These are phyloP conservation scores for Termitomyces sp. DNA, from an alignment of 768 basidiomycete genomes.

Conservation along the genomic window DNA sequence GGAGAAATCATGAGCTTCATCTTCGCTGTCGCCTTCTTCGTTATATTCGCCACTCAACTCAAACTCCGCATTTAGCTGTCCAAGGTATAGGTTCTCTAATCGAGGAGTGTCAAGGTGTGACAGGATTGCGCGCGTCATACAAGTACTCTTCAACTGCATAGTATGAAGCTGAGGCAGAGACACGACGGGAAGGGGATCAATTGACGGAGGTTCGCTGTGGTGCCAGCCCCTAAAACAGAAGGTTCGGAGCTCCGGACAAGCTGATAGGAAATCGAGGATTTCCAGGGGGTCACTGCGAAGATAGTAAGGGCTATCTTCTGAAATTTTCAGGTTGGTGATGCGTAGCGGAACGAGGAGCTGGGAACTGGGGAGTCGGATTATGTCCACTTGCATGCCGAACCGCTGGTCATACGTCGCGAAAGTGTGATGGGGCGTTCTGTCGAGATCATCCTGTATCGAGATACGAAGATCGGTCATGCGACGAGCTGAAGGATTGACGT, in stretches of 20 bases:
- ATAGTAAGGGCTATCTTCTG: constrained; percentile 35
- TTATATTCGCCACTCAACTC: constrained; percentile 26
- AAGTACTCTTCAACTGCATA: constrained; percentile 52
- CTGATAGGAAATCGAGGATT: constrained; percentile 54
- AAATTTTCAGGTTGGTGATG: constrained; percentile 54
- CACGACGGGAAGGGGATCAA: constrained; percentile 33
- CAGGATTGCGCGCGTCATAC: constrained; percentile 58
- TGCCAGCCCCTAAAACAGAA: constrained; percentile 53
- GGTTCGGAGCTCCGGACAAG: constrained; percentile 55
- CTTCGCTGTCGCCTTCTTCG: constrained; percentile 69
- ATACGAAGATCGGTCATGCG: constrained; percentile 31
- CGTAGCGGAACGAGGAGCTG: constrained; percentile 38
- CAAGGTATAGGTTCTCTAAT: constrained; percentile 55
- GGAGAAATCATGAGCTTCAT: constrained; percentile 69
- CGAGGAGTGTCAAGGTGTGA: constrained; percentile 58
- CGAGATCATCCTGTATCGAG: constrained; percentile 29
- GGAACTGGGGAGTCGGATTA: constrained; percentile 44
- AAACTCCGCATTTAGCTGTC: constrained; percentile 63
- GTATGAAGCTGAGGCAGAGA: constrained; percentile 54
- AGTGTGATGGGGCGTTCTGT: constrained; percentile 22
- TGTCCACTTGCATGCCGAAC: constrained; percentile 40
- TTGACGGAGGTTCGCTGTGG: constrained; percentile 32
- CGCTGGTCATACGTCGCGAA: constrained; percentile 24
- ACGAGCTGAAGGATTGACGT: constrained; percentile 19
- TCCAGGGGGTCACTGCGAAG: constrained; percentile 38